Conservation (phyloP, 176 grass and related monocot species). For the Cenchrus americanus region DNA sequence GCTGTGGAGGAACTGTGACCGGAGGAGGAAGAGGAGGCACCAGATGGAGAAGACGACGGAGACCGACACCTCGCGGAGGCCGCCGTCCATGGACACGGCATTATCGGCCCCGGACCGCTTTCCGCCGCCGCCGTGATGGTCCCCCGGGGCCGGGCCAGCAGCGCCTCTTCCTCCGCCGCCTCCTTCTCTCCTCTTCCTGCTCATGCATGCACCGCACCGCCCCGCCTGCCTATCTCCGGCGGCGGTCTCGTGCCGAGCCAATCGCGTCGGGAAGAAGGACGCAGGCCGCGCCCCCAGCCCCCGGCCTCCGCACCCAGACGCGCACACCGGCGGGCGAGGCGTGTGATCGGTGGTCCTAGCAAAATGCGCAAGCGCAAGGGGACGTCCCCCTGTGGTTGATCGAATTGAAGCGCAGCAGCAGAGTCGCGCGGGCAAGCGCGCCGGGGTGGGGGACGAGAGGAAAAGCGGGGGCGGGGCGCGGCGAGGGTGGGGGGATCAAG, state of each 20-base stretch:
- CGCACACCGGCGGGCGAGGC: too few relatives aligned
- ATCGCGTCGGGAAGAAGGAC: neutral
- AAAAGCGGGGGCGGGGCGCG: neutral
- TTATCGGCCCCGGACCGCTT: slow-evolving; percentile 18
- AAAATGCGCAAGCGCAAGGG: neutral
- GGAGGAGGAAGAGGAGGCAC: slow-evolving; percentile 75
- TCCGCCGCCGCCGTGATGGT: slow-evolving; percentile 10
- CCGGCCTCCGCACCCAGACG: neutral
- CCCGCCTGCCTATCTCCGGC: neutral
- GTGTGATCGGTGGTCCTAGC: neutral
- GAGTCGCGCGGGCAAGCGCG: neutral
- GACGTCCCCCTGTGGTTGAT: neutral
- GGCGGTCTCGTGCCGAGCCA: neutral
- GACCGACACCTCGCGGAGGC: slow-evolving; percentile 72
- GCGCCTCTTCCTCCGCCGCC: slow-evolving; percentile 43
- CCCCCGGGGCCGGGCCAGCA: neutral
- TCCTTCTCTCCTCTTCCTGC: slow-evolving; percentile 63
- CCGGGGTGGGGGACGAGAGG: neutral
- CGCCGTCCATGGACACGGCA: slow-evolving; percentile 62
- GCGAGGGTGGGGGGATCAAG: neutral
- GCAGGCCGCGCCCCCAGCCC: slow-evolving; percentile 6
- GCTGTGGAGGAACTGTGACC: slow-evolving; percentile 55
- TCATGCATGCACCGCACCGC: slow-evolving; percentile 50
- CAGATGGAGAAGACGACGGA: slow-evolving; percentile 69
- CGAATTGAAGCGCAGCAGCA: neutral